phyloP scores from a whole-genome alignment of 176 grass and related monocot species.

The Dendrocalamus sinicus region DNA sequence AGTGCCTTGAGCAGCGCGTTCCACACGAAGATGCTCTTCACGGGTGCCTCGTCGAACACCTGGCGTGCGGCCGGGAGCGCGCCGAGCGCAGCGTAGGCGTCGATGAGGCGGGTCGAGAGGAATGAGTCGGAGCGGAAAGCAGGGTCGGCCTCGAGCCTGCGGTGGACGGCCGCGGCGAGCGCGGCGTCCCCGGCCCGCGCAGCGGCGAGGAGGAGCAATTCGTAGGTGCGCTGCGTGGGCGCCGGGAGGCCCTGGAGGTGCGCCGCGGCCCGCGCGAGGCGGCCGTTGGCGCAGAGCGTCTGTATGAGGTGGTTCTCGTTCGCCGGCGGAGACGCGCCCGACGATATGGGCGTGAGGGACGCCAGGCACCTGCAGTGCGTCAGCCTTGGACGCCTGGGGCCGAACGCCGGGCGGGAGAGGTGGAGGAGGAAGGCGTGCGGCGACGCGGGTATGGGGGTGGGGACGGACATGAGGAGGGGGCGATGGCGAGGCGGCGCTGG shows the following conservation, averaged over 20 bases:
- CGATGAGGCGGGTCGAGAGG: conserved; percentile 73
- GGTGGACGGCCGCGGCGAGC: conserved; percentile 53
- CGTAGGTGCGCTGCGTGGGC: conserved; percentile 83
- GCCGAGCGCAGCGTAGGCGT: neutral
- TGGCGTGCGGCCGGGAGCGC: conserved; percentile 61
- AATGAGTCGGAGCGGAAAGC: conserved; percentile 66
- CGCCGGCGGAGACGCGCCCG: conserved; percentile 1
- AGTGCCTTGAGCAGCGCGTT: conserved; percentile 80
- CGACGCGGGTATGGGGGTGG: conserved; percentile 18
- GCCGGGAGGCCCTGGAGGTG: conserved; percentile 64
- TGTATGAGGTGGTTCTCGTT: conserved; percentile 70
- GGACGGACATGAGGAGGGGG: conserved; percentile 29
- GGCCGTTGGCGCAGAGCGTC: conserved; percentile 62
- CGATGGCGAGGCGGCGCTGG: neutral
- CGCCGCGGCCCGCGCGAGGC: conserved; percentile 54
- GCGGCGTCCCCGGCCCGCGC: conserved; percentile 43
- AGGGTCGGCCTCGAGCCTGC: conserved; percentile 54
- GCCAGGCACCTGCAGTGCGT: conserved; percentile 46
- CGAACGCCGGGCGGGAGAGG: conserved; percentile 22
- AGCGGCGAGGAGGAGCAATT: conserved; percentile 65
- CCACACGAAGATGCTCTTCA: conserved; percentile 83
- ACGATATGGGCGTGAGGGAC: conserved; percentile 12
- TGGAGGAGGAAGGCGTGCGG: conserved; percentile 38
- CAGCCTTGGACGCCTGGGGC: conserved; percentile 9
- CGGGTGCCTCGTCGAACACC: conserved; percentile 70